Base-by-base conservation (phyloP, 2,329 filamentous ascomycete species). In the Daldinia sp. region DNA sequence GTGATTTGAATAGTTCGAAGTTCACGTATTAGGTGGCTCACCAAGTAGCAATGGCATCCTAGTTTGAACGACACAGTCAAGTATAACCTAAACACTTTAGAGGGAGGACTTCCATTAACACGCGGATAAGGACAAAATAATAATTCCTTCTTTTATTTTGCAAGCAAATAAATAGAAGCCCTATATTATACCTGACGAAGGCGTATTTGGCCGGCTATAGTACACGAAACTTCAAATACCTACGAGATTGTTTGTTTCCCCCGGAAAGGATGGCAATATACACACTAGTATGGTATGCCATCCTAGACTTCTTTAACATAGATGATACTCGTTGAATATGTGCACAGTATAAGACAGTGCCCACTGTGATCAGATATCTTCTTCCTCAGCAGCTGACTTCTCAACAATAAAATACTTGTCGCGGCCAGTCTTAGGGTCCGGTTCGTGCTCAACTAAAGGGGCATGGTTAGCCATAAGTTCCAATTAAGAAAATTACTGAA, bases 321-420 rank as follows among this genome's bases (percentile, higher is more conserved):
- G n/a, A n/a, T n/a, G n/a, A n/a, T n/a, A n/a, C n/a, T n/a, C n/a
- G n/a, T n/a, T n/a, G n/a, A n/a, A n/a, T n/a, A n/a, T n/a, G n/a
- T n/a, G n/a, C n/a, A n/a, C n/a, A n/a, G n/a, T n/a, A n/a, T n/a
- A n/a, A n/a, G n/a, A n/a, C n/a, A n/a, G n/a, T n/a, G n/a, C n/a
- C 1, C 9, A 19, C 9, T 4, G 11, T 15, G 15, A 23, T 60
- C 58, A 74, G 3, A 73, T 32, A 10, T 73, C 70, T 27, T 75
- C 72, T 27, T 74, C 73, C 17, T 74, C 73, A 0, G 54, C 68
- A 19, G 69, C 64, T 34, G 68, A 56, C 58, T 75, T 75, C 68
- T 74, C 73, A 5, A 74, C 70, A 15, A 75, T 60, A 35, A 67
- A 70, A 48, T 69, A 74, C 58, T 65, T 70, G 30, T 74, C 71